These are phyloP conservation scores for Mollisia scopiformis DNA, from an alignment of 2,329 filamentous ascomycete genomes.

Conservation along the genomic window DNA sequence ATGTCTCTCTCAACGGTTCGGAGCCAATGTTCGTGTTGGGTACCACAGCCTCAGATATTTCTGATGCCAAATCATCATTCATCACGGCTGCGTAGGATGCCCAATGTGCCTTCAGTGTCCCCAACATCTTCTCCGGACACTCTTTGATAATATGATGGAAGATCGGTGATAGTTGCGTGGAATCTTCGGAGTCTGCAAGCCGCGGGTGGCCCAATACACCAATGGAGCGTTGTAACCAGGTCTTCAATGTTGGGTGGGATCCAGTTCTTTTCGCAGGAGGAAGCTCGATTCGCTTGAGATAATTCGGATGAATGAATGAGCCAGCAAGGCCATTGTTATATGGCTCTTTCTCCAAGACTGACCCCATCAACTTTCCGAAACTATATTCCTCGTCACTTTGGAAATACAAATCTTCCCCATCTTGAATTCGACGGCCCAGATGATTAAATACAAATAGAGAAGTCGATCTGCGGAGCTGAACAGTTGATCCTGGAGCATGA, in stretches of 20 bases:
- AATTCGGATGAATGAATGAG: neutral
- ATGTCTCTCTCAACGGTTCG: conserved; percentile 8
- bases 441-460: neutral
- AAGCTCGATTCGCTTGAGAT: neutral
- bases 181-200: conserved; percentile 12
- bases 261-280: neutral
- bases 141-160: conserved; percentile 15
- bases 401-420: conserved; percentile 16
- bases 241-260: conserved; percentile 1
- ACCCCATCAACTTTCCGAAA: conserved; percentile 12
- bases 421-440: neutral
- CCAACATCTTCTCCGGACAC: conserved; percentile 19
- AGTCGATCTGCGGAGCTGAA: neutral
- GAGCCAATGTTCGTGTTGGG: conserved; percentile 11
- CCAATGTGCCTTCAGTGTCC: conserved; percentile 14
- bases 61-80: conserved; percentile 8
- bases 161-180: conserved; percentile 11
- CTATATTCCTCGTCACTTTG: conserved; percentile 15
- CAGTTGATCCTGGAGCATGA: neutral
- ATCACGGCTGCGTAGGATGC: neutral
- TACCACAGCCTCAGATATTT: conserved; percentile 14
- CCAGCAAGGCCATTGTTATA: neutral
- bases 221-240: conserved; percentile 15
- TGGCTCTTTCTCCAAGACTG: conserved; percentile 8
- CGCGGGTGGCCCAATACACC: conserved; percentile 13